Evolutionary conservation across 495 filamentous ascomycete genomes (phyloP), one percentile per base, ranked within the genome.

Genomic region (Penicillium bovifimosum): DNA sequence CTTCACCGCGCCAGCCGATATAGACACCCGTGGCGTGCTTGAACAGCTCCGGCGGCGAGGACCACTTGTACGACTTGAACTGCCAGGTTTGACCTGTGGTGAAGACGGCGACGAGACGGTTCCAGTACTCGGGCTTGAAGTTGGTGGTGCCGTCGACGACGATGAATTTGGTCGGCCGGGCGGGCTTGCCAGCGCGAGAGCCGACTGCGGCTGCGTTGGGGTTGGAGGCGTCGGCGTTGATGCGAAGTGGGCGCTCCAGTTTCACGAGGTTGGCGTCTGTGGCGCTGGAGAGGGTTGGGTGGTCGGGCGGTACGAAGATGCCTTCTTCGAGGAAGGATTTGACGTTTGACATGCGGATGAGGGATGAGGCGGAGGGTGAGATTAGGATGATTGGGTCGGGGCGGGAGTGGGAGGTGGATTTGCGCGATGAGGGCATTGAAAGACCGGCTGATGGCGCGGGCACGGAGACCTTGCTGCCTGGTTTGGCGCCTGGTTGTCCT

Each of bases 111-210:
- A 97, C 93, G 9, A 99, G 88, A 16, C 95, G 85, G 51, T 85
- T 82, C 93, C 93, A 99, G 73, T 97, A 96, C 64, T 97, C 91
- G 1, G 93, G 93, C 67, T 93, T 93, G 77, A 99, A 99, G 69
- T 95, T 86, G 61, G 93, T 85, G 0, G 90, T 85, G 10, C 82
- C 84, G 65, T 99, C 93, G 46, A 96, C 92, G 18, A 99, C 82
- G 60, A 96, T 26, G 75, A 99, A 97, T 45, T 91, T 86, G 60
- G 95, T 83, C 3, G 91, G 85, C 17, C 85, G 85, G 28, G 72
- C 70, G 1, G 85, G 65, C 48, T 86, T 82, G 41, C 50, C 60
- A 26, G 27, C 40, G 20, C 59, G 49, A 4, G 67, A 61, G 41
- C 66, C 55, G 26, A 58, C 47, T 17, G 65, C 52, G 24, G 43